Evolutionary conservation across 1,284 basidiomycete species (phyloP), one percentile per base, ranked within the genome.

Genomic region (Flammula alnicola): DNA sequence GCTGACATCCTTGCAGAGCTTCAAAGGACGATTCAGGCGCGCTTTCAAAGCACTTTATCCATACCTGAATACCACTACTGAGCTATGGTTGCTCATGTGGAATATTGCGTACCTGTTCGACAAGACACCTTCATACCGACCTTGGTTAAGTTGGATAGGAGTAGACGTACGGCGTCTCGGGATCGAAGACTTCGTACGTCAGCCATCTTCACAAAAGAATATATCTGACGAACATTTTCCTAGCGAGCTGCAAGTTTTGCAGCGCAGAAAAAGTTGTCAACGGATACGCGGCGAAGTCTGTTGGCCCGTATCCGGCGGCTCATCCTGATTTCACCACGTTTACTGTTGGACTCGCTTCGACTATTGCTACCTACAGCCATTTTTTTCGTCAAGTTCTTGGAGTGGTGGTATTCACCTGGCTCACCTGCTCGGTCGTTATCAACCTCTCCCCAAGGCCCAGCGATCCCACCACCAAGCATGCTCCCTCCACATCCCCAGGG

Each of bases 401-500:
- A 99, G 71, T 99, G 97, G 95, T 99, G 97, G 95, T 99, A 98
- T 69, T 96, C 94, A 12, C 92, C 95, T 7, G 83, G 84, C 23
- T 98, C 95, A 2, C 95, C 95, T n/a, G 81, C 88, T 55, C 78
- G 84, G 49, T 77, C 83, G 36, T 63, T 88, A 47, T 76, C 82
- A 20, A 70, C 78, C 31, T 77, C 83, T 19, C 83, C 81, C 37
- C 76, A 76, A 52, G 84, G 81, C 16, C 88, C 86, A 14, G 76
- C 81, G 0, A 80, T 94, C 27, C 86, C 89, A 49, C 88, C 90
- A 12, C 89, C 91, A 30, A 76, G 76, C 51, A 79, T 92, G 57
- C 79, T 94, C 7, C 73, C 78, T 35, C 86, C 88, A 4, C 89
- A 91, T 65, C 83, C 84, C 12, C 74, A 80, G 47, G 84, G 87